A percentile compares a stretch with the other conserved stretches of the same genome.
Conservation (phyloP, 2,329 filamentous ascomycete genomes). For the Phyllosticta paracitricarpa region DNA sequence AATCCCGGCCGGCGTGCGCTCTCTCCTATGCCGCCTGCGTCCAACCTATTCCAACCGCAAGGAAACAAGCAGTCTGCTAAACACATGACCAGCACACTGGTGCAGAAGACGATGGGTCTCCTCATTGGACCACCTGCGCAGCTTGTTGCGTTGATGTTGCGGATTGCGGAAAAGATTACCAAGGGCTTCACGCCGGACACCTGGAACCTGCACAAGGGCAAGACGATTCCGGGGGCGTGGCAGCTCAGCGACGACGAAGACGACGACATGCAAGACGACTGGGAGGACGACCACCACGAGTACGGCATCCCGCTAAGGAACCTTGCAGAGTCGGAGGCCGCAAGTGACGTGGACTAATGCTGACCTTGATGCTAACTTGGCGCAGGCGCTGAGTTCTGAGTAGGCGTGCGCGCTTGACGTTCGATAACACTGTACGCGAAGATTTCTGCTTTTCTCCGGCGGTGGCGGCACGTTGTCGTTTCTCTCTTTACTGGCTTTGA, state of each 20-base stretch:
- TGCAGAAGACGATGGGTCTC: slow-evolving; percentile 67
- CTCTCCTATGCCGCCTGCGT: slow-evolving; percentile 58
- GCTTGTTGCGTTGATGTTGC: slow-evolving; percentile 68
- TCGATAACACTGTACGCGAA: not conserved
- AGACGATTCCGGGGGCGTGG: slow-evolving; percentile 44
- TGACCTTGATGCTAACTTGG: not conserved
- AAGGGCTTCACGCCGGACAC: slow-evolving; percentile 28
- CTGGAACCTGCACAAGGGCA: slow-evolving; percentile 21
- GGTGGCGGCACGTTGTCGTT: not conserved
- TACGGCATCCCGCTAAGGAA: slow-evolving; percentile 40
- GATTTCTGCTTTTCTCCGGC: not conserved
- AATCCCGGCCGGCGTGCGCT: slow-evolving; percentile 42
- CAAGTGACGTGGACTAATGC: slow-evolving; percentile 8
- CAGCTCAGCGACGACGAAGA: slow-evolving; percentile 45
- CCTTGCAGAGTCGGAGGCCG: not conserved
- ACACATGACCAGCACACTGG: slow-evolving; percentile 42
- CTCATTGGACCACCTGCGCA: slow-evolving; percentile 72
- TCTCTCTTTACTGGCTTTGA: not conserved
- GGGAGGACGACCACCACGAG: slow-evolving; percentile 39
- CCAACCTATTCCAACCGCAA: slow-evolving; percentile 48
- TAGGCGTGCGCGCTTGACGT: not conserved
- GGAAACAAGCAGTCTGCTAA: slow-evolving; percentile 18
- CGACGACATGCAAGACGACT: slow-evolving; percentile 30
- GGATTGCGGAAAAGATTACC: slow-evolving; percentile 65
- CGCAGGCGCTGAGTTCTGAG: not conserved